A percentile compares a stretch with the other conserved stretches of the same genome.
phyloP scores from a whole-genome alignment of 306 rosid genomes.

The Vachellia collinsii region DNA sequence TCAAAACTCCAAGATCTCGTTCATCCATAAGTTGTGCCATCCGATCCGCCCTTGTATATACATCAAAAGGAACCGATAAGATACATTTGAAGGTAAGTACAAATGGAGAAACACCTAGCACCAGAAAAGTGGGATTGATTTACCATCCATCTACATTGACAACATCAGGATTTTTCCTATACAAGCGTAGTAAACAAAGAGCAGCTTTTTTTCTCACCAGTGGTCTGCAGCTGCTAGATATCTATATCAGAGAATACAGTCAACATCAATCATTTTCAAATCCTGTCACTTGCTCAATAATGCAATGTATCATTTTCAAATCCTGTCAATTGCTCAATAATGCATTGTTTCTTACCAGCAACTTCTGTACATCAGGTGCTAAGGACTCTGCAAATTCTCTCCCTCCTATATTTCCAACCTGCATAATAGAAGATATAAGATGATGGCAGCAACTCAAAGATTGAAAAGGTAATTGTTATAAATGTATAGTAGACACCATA shows the following conservation, averaged over 20 bases:
- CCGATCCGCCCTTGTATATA: slow-evolving; percentile 85
- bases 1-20: slow-evolving; percentile 96
- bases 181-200: slow-evolving; percentile 90
- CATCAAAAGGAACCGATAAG: slow-evolving; percentile 32
- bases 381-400: slow-evolving; percentile 98
- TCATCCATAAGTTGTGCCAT: slow-evolving; percentile 99
- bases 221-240: slow-evolving; percentile 99
- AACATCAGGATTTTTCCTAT: slow-evolving; percentile 98
- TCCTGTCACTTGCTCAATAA: slow-evolving; percentile 10
- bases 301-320: slow-evolving; percentile 34
- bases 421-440: slow-evolving; percentile 38
- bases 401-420: slow-evolving; percentile 99
- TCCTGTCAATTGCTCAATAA: slow-evolving; percentile 10
- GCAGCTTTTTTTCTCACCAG: slow-evolving; percentile 98
- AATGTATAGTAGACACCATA: slow-evolving; percentile 23
- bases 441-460: slow-evolving; percentile 29
- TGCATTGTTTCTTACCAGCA: slow-evolving; percentile 69
- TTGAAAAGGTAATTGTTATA: slow-evolving; percentile 6
- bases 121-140: slow-evolving; percentile 43
- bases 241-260: slow-evolving; percentile 53
- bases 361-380: slow-evolving; percentile 96
- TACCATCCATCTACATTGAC: slow-evolving; percentile 99
- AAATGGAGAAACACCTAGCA: slow-evolving; percentile 27
- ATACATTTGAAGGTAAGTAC: slow-evolving; percentile 20
- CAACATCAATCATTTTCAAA: slow-evolving; percentile 40